Evolutionary conservation across 352 stramenopile species (phyloP).

Genomic region (Phytophthora pini): DNA sequence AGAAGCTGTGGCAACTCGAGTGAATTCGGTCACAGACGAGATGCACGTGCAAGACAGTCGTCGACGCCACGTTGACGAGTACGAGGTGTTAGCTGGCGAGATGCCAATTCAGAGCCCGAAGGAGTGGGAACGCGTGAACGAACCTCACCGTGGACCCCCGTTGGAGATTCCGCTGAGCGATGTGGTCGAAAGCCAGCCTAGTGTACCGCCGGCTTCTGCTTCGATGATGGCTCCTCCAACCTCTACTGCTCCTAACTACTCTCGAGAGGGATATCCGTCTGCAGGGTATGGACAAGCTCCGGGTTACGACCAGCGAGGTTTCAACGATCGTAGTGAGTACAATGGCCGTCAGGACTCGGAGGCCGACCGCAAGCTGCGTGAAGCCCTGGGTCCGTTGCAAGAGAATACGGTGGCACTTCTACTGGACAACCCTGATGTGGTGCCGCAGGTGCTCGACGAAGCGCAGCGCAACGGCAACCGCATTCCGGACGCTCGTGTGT

Average conservation of each 20-base stretch:
- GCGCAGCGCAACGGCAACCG: conserved; percentile 78
- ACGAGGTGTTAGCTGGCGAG: conserved; percentile 82
- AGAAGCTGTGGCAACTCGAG: conserved; percentile 54
- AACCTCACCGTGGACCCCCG: conserved; percentile 61
- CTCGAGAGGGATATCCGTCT: conserved; percentile 32
- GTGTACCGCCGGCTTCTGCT: conserved; percentile 21
- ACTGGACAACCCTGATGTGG: conserved; percentile 74
- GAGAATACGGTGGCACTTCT: conserved; percentile 77
- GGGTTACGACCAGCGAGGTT: conserved; percentile 34
- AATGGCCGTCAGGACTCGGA: conserved; percentile 49
- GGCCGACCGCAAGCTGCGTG: conserved; percentile 65
- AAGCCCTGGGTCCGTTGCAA: conserved; percentile 72
- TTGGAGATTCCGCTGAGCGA: conserved; percentile 77
- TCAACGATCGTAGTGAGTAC: conserved; percentile 35
- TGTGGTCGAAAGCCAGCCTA: conserved; percentile 45
- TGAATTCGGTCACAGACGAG: conserved; percentile 57
- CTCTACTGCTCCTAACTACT: conserved; percentile 18
- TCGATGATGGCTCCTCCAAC: conserved; percentile 26
- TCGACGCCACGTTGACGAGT: conserved; percentile 84
- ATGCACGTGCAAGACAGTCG: conserved; percentile 68
- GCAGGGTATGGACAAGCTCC: conserved; percentile 27
- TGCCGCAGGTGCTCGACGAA: conserved; percentile 83
- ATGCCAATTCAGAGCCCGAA: conserved; percentile 79
- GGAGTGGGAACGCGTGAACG: conserved; percentile 76
- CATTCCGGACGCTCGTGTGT: conserved; percentile 76